A percentile compares a stretch with the other conserved stretches of the same genome.
Conservation (phyloP, 345 rosid species). For the Cardamine occulta region DNA sequence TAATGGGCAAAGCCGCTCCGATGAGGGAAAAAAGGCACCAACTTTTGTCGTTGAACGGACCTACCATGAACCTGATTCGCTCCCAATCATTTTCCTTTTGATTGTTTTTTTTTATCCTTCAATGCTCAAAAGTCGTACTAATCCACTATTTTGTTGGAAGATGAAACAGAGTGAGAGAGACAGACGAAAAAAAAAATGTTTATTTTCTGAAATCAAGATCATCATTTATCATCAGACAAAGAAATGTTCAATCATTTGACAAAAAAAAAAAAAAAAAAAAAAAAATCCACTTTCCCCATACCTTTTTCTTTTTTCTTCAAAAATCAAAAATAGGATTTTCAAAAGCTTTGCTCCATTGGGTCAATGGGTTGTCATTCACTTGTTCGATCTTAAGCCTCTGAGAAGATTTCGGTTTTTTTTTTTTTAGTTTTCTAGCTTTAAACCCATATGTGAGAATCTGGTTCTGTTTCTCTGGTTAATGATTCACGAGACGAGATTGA, state of each 20-base stretch:
- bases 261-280: neutral
- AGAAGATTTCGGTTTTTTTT: neutral
- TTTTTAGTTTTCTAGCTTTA: conserved; percentile 3
- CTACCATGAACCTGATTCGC: conserved; percentile 41
- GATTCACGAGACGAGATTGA: conserved; percentile 31
- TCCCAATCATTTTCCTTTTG: conserved; percentile 11
- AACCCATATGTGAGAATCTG: conserved; percentile 25
- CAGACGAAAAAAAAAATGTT: neutral
- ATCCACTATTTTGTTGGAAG: conserved; percentile 26
- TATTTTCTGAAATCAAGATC: conserved; percentile 39
- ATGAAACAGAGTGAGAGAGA: conserved; percentile 27
- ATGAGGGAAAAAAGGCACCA: conserved; percentile 28
- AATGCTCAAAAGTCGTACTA: conserved; percentile 30
- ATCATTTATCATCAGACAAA: conserved; percentile 30
- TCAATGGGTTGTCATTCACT: conserved; percentile 7
- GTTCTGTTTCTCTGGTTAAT: conserved; percentile 33
- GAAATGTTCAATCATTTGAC: conserved; percentile 52
- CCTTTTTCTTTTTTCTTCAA: conserved; percentile 7
- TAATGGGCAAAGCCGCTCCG: conserved; percentile 19
- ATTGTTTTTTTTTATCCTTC: neutral
- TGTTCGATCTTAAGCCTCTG: conserved; percentile 22
- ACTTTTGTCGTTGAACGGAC: conserved; percentile 36
- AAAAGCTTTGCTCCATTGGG: neutral
- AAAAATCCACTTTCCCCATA: neutral
- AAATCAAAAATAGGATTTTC: conserved; percentile 23